phyloP scores from a whole-genome alignment of 2,329 filamentous ascomycete species.

The Colletotrichum tabaci region DNA sequence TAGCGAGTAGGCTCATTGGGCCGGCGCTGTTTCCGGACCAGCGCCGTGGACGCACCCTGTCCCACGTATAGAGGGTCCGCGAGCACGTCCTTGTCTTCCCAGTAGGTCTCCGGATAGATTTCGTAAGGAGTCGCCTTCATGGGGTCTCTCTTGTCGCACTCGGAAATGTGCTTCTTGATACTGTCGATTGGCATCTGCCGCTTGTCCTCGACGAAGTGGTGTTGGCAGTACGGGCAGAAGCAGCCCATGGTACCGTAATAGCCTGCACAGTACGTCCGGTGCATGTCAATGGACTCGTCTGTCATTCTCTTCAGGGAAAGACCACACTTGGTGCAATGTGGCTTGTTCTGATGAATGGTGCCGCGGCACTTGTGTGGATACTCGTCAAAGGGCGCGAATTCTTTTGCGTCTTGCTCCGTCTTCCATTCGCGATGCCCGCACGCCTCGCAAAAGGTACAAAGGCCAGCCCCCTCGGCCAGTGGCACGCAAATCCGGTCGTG shows the following conservation, averaged over 20 bases:
- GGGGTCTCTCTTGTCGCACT: conserved; percentile 10
- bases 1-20: conserved; percentile 23
- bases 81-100: conserved; percentile 21
- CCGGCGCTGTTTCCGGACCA: conserved; percentile 8
- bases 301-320: conserved; percentile 23
- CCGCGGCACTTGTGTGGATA: conserved; percentile 43
- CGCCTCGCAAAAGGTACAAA: conserved; percentile 41
- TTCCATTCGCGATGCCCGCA: conserved; percentile 43
- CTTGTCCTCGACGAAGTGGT: conserved; percentile 3
- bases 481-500: conserved; percentile 45
- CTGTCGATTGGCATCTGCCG: background rate
- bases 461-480: conserved; percentile 35
- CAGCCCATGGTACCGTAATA: conserved; percentile 39
- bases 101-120: conserved; percentile 35
- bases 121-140: conserved; percentile 35
- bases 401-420: conserved; percentile 22
- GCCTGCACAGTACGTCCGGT: conserved; percentile 42
- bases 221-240: conserved; percentile 46
- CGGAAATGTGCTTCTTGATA: conserved; percentile 27
- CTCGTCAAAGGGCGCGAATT: conserved; percentile 23
- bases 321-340: conserved; percentile 44
- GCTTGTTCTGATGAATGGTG: conserved; percentile 17
- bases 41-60: background rate
- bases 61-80: conserved; percentile 39
- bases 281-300: conserved; percentile 32